These are phyloP conservation scores for Plantago rigida DNA, from an alignment of 305 asterid species.

Conservation along the genomic window DNA sequence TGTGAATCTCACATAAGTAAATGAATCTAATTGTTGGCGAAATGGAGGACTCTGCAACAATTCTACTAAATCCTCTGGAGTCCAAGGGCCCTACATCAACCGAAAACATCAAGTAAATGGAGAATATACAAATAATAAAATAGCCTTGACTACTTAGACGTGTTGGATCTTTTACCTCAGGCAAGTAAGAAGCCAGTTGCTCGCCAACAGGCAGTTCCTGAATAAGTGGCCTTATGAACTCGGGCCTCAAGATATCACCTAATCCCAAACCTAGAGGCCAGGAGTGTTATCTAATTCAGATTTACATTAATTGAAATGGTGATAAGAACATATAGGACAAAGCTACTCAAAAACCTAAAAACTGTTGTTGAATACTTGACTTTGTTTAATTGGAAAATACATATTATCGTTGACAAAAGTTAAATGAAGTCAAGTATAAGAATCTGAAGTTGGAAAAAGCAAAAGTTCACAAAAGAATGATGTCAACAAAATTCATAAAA, in stretches of 20 bases:
- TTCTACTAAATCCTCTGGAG: constrained; percentile 66
- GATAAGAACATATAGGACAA: background rate
- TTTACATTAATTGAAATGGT: background rate
- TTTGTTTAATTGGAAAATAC: background rate
- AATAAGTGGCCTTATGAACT: constrained; percentile 54
- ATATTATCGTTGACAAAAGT: background rate
- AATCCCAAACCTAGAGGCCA: constrained; percentile 67
- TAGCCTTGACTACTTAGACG: background rate
- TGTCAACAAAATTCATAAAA: too few relatives aligned
- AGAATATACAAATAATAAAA: constrained; percentile 16
- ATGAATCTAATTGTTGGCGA: constrained; percentile 90
- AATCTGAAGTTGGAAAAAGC: too few relatives aligned
- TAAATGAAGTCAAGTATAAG: too few relatives aligned
- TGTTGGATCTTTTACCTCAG: constrained; percentile 49
- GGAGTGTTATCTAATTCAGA: background rate
- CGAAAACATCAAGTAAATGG: constrained; percentile 18
- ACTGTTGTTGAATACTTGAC: background rate
- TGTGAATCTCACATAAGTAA: constrained; percentile 62
- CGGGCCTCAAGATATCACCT: constrained; percentile 93
- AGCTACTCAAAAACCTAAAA: background rate
- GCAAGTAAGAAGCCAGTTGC: constrained; percentile 61
- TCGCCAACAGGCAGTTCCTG: constrained; percentile 59
- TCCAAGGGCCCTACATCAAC: constrained; percentile 65
- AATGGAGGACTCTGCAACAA: constrained; percentile 85
- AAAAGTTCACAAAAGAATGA: too few relatives aligned